Evolutionary conservation across 2,329 filamentous ascomycete species (phyloP), one percentile per base, ranked within the genome.

Genomic region (Cercospora sp.): DNA sequence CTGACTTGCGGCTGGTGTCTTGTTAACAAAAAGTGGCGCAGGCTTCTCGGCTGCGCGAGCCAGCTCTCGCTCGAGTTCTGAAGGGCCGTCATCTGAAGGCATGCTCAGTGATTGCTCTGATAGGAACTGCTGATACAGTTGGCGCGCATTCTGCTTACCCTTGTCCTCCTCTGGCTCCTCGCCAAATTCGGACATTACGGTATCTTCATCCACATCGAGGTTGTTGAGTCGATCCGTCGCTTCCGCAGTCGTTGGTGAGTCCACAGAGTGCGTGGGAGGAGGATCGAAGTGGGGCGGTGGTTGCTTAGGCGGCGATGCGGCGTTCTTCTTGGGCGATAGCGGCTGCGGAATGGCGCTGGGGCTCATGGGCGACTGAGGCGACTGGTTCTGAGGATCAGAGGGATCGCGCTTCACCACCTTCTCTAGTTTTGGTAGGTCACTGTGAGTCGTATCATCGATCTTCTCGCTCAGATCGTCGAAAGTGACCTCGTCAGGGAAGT

Each of bases 401-500:
- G 72, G 70, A 23, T 72, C 71, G 20, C 71, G 65, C 62, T 75
- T 76, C 26, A 75, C 75, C 3, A 74, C 70, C 63, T 75, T 74
- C 62, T 76, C 73, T 28, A 77, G 64, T 20, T 68, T 63, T 3
- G 75, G 72, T 16, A 77, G 64, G 9, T 68, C 72, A 18, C 65
- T 68, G 31, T 72, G 69, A 12, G 70, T 71, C 10, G 70, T 70
- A 65, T 74, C 53, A 55, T 74, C 78, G 23, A 80, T 77, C 66
- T 82, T 83, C 76, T 89, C 89, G 72, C 89, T 85, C 67, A 91
- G 87, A 69, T 91, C 88, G 70, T 91, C 87, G 42, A 90, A 91
- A 1, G 86, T 87, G 61, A 92, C 90, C 69, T 94, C 91, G 31
- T 79, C 77, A 5, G 75, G 76, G 7, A 78, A 63, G 18, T 87